Base-by-base conservation (phyloP, 352 stramenopile species). In the Pilasporangium apinafurcum region DNA sequence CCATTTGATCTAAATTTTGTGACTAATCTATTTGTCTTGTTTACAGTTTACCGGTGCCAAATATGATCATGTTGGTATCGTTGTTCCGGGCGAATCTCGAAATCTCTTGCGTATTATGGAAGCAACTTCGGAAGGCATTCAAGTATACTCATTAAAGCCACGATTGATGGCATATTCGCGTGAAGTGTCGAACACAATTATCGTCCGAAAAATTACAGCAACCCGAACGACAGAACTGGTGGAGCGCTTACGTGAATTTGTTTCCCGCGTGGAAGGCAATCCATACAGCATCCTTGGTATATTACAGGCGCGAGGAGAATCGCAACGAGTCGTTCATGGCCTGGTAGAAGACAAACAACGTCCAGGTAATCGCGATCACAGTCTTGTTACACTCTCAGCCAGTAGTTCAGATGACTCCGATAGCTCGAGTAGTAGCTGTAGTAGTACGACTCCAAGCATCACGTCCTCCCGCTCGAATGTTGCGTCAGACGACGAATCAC, bases 241-340 rank as follows among this genome's bases (percentile, higher is more conserved):
- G 13, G 53, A 67, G 29, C 50, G 65, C 7, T 49, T 93, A 20
- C 35, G 43, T 5, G 35, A 62, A 7, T 93, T 93, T 38, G 76
- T 90, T 9, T 42, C 63, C 34, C 48, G 57, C n/a, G 78, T 91
- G 2, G 65, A 93, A 2, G 81, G 81, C 9, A 93, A 91, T 41
- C 60, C 79, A 13, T 93, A 93, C 56, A 93, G 81, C 50, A 86
- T 93, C 18, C 62, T 91, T 4, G 79, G 81, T 0, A 79, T 93
- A 7, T 37, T 93, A 8, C 62, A 68, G 18, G 79, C 55, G 0
- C 60, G 59, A 34, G 65, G 64, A 2, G 76, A 85, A 43, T 86
- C 76, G 5, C 63, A 75, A 13, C 67, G 65, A 26, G 27, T 35
- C n/a, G 29, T 53, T 3, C 17, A 42, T 20, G 27, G 37, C 17